Base-by-base conservation (phyloP, 1,284 basidiomycete species). In the Ustilago curta region DNA sequence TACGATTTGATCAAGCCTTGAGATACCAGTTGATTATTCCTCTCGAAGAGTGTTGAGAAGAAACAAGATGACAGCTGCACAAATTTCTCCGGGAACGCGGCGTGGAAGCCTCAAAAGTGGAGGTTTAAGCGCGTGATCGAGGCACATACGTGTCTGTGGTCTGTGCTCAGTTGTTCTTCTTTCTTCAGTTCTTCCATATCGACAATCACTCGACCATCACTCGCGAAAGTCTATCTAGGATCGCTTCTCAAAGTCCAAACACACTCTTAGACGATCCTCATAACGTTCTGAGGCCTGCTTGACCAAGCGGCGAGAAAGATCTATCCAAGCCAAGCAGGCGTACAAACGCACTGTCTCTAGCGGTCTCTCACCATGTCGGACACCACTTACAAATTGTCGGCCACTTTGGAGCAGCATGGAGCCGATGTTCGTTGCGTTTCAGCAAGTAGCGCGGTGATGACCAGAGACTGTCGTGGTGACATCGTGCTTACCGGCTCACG, bases 391-490 rank as follows among this genome's bases (percentile, higher is more conserved):
- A 71, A 71, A 61, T 68, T 83, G 8, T 76, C 79, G 16, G 71
- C 70, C 16, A 70, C 73, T 48, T 60, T 82, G 14, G 56, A 74
- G 23, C 77, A 76, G 42, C 82, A 83, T 60, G 47, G 59, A 29
- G 72, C 68, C 5, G 82, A 83, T 52, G 82, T 81, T 9, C 74
- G 81, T n/a, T 76, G 76, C 40, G 61, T 83, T 2, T 70, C 78
- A 12, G 56, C 81, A 9, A 53, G 61, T 51, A 63, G 27, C 16
- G 12, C 66, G 14, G 60, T 56, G 27, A 3, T 52, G 19, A 61
- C 58, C 54, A 70, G 65, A 44, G 68, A 70, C 27, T 64, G 48
- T 42, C 61, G 58, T 7, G 68, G 61, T 8, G 72, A 70, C 25
- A 31, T 81, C 21, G 53, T 82, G 39, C 58, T 82, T 19, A 81